phyloP scores from a whole-genome alignment of 306 rosid species.

The Cucurbita maxima region DNA sequence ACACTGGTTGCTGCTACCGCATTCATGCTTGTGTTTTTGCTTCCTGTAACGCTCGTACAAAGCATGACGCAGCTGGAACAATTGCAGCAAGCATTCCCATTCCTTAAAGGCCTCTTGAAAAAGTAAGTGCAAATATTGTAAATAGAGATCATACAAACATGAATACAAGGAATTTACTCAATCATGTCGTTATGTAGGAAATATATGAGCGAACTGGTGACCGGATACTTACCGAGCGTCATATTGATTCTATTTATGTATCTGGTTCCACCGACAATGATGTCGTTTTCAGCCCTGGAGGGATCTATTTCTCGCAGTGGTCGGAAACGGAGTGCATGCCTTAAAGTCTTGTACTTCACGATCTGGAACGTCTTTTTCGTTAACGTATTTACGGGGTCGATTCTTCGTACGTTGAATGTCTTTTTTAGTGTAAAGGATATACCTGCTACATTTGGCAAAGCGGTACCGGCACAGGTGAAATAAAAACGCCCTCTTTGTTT shows the following conservation, averaged over 20 bases:
- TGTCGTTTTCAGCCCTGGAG: constrained; percentile 62
- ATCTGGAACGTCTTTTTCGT: constrained; percentile 95
- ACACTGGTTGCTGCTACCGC: constrained; percentile 44
- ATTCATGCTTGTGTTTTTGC: constrained; percentile 60
- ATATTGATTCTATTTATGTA: constrained; percentile 53
- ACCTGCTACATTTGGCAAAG: constrained; percentile 67
- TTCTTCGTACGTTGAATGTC: constrained; percentile 42
- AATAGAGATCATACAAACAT: neutral
- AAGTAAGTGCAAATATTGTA: constrained; percentile 26
- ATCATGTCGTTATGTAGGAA: constrained; percentile 30
- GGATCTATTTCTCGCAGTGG: constrained; percentile 78
- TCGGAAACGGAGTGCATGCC: constrained; percentile 82
- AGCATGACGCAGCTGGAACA: constrained; percentile 69
- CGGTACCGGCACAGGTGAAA: constrained; percentile 79
- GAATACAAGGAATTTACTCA: neutral
- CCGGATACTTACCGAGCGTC: constrained; percentile 93
- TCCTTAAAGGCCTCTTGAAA: constrained; percentile 42
- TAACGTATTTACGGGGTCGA: constrained; percentile 70
- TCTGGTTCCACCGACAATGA: constrained; percentile 68
- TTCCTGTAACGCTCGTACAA: constrained; percentile 75
- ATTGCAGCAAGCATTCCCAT: constrained; percentile 58
- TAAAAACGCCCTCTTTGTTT: no score
- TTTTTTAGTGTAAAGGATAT: constrained; percentile 58
- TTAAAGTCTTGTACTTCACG: constrained; percentile 68
- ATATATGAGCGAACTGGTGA: constrained; percentile 44